A percentile compares a stretch with the other conserved stretches of the same genome.
Evolutionary conservation across 805 yeast genomes (phyloP).

Genomic region (Candida stauntonica): DNA sequence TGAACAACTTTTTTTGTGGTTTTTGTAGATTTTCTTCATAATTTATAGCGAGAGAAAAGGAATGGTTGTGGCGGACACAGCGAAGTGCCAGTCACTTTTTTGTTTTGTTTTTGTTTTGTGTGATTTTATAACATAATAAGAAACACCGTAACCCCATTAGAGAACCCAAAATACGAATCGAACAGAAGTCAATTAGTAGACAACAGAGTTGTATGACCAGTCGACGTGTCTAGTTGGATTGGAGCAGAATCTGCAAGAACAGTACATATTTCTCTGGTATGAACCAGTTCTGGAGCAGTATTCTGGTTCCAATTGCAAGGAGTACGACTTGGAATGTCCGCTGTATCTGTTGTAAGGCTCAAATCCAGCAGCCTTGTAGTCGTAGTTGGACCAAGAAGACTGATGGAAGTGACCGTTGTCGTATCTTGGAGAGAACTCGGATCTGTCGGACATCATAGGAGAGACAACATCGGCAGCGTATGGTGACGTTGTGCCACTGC

Average conservation of each 20-base stretch:
- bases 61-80: background rate
- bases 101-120: no score
- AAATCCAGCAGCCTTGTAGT: constrained; percentile 15
- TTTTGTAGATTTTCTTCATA: constrained; percentile 2
- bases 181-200: no score
- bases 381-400: constrained; percentile 9
- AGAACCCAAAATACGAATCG: no score
- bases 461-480: constrained; percentile 11
- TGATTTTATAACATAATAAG: no score
- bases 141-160: no score
- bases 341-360: constrained; percentile 10
- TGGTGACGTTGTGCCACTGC: constrained; percentile 1
- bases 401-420: constrained; percentile 9
- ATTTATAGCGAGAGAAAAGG: background rate
- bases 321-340: constrained; percentile 17
- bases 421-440: constrained; percentile 21
- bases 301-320: constrained; percentile 20
- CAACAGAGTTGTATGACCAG: constrained; percentile 16
- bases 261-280: constrained; percentile 17
- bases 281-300: constrained; percentile 26
- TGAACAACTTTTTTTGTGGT: constrained; percentile 1
- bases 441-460: constrained; percentile 18
- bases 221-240: constrained; percentile 19
- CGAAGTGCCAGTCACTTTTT: no score
- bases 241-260: constrained; percentile 25